These are phyloP conservation scores for Tripidium arundinaceum DNA, from an alignment of 202 grass and related monocot species.

Conservation along the genomic window DNA sequence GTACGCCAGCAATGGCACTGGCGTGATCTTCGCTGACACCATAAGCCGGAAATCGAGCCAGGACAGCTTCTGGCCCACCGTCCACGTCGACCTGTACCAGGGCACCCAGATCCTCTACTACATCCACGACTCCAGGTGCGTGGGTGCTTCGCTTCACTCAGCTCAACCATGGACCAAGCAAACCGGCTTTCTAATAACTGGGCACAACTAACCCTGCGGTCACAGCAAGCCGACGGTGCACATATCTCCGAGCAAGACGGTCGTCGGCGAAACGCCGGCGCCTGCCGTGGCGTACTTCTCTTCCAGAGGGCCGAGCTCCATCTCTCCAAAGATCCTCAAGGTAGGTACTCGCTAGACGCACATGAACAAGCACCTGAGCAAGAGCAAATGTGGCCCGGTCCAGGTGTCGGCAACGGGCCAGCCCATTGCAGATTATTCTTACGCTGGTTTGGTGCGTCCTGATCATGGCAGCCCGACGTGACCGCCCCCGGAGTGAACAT, in stretches of 20 bases:
- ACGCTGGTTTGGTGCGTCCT: not conserved
- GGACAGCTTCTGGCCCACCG: slow-evolving; percentile 66
- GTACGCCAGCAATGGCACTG: slow-evolving; percentile 43
- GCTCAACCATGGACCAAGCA: not conserved
- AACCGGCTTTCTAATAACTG: not conserved
- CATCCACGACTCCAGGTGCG: slow-evolving; percentile 50
- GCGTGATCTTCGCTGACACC: slow-evolving; percentile 75
- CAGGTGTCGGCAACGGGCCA: not conserved
- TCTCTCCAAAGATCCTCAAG: slow-evolving; percentile 70
- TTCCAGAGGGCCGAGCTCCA: slow-evolving; percentile 62
- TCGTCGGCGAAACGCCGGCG: slow-evolving; percentile 45
- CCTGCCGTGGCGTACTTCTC: slow-evolving; percentile 65
- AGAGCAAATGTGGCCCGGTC: not conserved
- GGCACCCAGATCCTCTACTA: slow-evolving; percentile 78
- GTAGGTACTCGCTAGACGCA: not conserved
- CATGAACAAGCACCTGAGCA: not conserved
- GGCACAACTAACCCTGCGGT: not conserved
- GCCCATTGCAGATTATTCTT: not conserved
- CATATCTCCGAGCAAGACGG: slow-evolving; percentile 43
- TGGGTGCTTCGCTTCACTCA: not conserved
- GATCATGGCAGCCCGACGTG: slow-evolving; percentile 55
- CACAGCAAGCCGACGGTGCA: slow-evolving; percentile 24
- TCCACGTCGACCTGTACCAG: slow-evolving; percentile 72
- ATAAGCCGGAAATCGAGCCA: slow-evolving; percentile 42
- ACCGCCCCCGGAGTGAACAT: slow-evolving; percentile 73